Conservation (phyloP, 495 filamentous ascomycete species). For the Hypoxylon lenormandii region DNA sequence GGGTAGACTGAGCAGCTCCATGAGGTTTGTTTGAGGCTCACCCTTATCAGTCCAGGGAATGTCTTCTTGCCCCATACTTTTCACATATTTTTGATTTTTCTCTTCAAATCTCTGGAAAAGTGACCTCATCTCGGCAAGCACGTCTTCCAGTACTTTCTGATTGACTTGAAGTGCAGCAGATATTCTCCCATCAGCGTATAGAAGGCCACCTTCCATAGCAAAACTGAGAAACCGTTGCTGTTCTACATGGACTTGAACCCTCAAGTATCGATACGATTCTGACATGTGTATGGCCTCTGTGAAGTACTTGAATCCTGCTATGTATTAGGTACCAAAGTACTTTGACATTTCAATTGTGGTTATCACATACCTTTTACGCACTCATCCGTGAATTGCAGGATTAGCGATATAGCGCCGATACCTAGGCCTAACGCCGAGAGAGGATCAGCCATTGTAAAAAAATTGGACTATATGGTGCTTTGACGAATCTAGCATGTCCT, state of each 20-base stretch:
- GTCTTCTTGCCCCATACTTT: background rate
- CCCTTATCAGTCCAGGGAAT: constrained; percentile 9
- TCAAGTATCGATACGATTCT: constrained; percentile 1
- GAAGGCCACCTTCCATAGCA: background rate
- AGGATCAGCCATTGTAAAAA: background rate
- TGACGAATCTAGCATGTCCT: too few species aligned
- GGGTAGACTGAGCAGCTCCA: background rate
- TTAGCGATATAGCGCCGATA: constrained; percentile 1
- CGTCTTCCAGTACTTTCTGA: background rate
- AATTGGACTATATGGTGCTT: too few species aligned
- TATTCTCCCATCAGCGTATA: background rate
- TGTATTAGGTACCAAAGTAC: background rate
- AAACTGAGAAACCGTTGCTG: constrained; percentile 5
- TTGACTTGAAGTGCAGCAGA: background rate
- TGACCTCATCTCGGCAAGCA: background rate
- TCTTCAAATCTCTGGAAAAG: constrained; percentile 17
- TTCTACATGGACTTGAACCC: background rate
- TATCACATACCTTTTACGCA: constrained; percentile 1
- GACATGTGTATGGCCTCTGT: background rate
- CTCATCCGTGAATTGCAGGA: constrained; percentile 1
- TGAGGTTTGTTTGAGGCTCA: constrained; percentile 12
- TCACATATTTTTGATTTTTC: background rate
- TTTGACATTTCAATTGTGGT: background rate
- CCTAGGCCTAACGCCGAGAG: background rate
- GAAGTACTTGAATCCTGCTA: constrained; percentile 3